A percentile compares a stretch with the other conserved stretches of the same genome.
These are phyloP conservation scores for Porpolomopsis calyptriformis DNA, from an alignment of 768 basidiomycete genomes.

Conservation along the genomic window DNA sequence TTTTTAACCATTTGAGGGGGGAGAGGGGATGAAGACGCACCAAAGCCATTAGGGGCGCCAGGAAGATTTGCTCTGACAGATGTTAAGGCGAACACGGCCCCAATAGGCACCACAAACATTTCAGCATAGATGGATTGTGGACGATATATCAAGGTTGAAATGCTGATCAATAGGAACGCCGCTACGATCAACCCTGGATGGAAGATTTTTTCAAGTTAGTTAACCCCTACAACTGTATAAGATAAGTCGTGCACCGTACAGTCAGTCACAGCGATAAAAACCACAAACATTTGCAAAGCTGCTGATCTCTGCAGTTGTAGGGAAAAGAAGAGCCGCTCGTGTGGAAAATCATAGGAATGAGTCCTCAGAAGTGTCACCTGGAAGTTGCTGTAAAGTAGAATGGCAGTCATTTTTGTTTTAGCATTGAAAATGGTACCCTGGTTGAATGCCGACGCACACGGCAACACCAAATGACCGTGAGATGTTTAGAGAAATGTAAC, in stretches of 20 bases:
- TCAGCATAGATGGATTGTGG: slow-evolving; percentile 12
- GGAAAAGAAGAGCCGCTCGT: slow-evolving; percentile 6
- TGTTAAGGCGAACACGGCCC: slow-evolving; percentile 14
- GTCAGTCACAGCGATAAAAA: slow-evolving; percentile 11
- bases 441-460: no score
- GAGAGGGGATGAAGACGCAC: slow-evolving; percentile 7
- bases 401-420: neutral
- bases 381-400: slow-evolving; percentile 5
- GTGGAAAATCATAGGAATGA: neutral
- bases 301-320: slow-evolving; percentile 11
- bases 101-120: slow-evolving; percentile 17
- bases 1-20: slow-evolving; percentile 1
- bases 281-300: slow-evolving; percentile 10
- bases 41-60: slow-evolving; percentile 17
- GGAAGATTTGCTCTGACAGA: slow-evolving; percentile 15
- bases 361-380: neutral
- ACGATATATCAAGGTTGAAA: slow-evolving; percentile 11
- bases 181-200: slow-evolving; percentile 11
- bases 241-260: slow-evolving; percentile 6
- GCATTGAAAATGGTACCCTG: no score
- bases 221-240: neutral
- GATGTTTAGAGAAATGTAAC: slow-evolving; percentile 1
- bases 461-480: slow-evolving; percentile 6
- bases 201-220: neutral
- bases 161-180: slow-evolving; percentile 12